Base-by-base conservation (phyloP, 2,329 filamentous ascomycete genomes). In the Pyricularia pennisetigena region DNA sequence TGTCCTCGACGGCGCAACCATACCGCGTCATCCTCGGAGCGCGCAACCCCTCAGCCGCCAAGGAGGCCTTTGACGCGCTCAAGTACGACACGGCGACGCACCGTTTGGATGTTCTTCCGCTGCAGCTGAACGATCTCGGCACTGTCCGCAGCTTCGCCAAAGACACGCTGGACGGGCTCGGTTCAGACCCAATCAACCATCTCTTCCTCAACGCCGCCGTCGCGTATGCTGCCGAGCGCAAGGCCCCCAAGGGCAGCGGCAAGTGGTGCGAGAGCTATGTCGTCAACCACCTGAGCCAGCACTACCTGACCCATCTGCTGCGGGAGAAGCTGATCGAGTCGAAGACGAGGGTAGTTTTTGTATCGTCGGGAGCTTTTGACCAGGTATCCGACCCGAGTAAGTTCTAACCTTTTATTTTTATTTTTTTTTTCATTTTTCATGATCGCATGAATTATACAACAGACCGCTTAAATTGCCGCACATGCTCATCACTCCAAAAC, bases 281-380 rank as follows among this genome's bases (percentile, higher is more conserved):
- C 20, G 83, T 86, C 24, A 86, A 86, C 69, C 82, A 85, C 68
- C 76, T 85, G 9, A 81, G 83, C 4, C 84, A 86, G 68, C 83
- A 85, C 71, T 86, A 86, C 68, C 78, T 86, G 0, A 74, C 79
- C 0, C 83, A 85, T 70, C 75, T 85, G 3, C 73, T 86, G 30
- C 77, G 78, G 3, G 79, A 83, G 24, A 85, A 83, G 71, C 71
- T 86, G 20, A 78, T 81, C 4, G 75, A 76, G 4, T 84, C 82
- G 32, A 77, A 76, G 66, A 78, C 82, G 0, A 79, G 83, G 57
- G 76, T 85, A 61, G 79, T 85, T 8, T 74, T 85, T 8, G 82
- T 85, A 0, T 86, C 84, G 0, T 84, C 83, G 0, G 83, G 83
- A 1, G 82, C 79, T 0, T 71, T 85, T 9, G 78, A 80, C 10